phyloP scores from a whole-genome alignment of 306 rosid genomes.

The Astragalus glycyphyllos region DNA sequence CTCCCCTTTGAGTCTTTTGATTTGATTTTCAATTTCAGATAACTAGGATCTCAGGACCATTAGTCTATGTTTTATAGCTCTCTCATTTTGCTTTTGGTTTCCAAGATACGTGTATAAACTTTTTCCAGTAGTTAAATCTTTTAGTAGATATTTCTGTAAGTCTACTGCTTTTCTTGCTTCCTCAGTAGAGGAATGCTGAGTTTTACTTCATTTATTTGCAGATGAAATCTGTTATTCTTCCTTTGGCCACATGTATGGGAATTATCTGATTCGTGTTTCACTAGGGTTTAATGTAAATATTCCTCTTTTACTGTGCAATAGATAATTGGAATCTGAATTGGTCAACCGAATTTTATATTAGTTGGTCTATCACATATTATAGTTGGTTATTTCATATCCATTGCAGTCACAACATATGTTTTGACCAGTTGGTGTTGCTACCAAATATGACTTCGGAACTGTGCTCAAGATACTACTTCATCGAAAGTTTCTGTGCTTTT shows the following conservation, averaged over 20 bases:
- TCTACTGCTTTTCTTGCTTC: slow-evolving; percentile 20
- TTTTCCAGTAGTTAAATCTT: slow-evolving; percentile 2
- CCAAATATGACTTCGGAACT: not conserved
- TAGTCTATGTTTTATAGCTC: slow-evolving; percentile 6
- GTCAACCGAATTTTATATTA: not conserved
- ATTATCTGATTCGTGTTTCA: slow-evolving; percentile 6
- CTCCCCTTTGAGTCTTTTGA: slow-evolving; percentile 5
- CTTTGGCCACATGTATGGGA: slow-evolving; percentile 10
- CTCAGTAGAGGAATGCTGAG: slow-evolving; percentile 8
- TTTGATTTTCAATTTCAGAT: slow-evolving; percentile 25
- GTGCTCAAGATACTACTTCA: not conserved
- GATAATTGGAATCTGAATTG: slow-evolving; percentile 3
- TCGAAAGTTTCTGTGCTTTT: not conserved
- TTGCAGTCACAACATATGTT: not conserved
- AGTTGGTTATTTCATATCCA: slow-evolving; percentile 17
- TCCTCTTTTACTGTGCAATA: not conserved
- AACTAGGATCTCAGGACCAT: slow-evolving; percentile 16
- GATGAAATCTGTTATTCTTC: slow-evolving; percentile 30
- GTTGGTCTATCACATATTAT: not conserved
- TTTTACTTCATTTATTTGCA: slow-evolving; percentile 10
- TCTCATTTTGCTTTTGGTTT: slow-evolving; percentile 8
- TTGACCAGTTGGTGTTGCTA: slow-evolving; percentile 20
- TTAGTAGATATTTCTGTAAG: slow-evolving; percentile 9
- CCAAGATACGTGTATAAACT: not conserved
- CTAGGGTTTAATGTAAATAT: slow-evolving; percentile 8